Base-by-base conservation (phyloP, 2,329 filamentous ascomycete species). In the Aspergillus fijiensis region DNA sequence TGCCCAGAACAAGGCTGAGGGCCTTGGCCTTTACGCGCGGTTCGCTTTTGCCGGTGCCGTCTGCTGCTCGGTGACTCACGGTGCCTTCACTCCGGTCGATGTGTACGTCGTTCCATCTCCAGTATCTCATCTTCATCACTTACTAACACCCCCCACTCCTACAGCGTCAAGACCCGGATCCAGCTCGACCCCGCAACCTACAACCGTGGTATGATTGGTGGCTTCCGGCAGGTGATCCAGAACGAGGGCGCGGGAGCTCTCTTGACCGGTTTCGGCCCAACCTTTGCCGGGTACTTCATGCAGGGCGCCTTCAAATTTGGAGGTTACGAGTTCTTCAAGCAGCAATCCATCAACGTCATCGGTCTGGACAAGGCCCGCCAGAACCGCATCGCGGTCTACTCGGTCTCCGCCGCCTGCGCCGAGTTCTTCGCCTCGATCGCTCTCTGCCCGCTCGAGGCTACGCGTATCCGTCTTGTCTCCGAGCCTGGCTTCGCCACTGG, bases 51-150 rank as follows among this genome's bases (percentile, higher is more conserved):
- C 95, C 73, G 95, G 95, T 82, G 95, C 95, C 73, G 84, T 98
- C 85, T 97, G 95, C 89, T 99, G 95, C 82, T 95, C 93, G 72
- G 84, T 98, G 82, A 99, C 95, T 77, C 95, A 99, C 87, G 95
- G 94, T 80, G 90, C 86, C 76, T 88, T 98, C 74, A 99, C 95
- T 71, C 95, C 95, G 76, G 92, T 99, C 80, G 95, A 99, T 90
- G 95, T 99, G 94, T 98, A 95, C 81, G 94, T 91, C 63, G 59
- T 25, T 25, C 19, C 71, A 19, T 16, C 39, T 45, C 16, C 16
- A 72, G 72, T 25, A 74, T 66, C 67, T 76, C 19, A 19, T 12
- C 25, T 16, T 47, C 48, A 19, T 31, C n/a, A 16, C 19, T 57
- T 57, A 57, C 61, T 67, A 60, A 65, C 62, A 35, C 53, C 29